Evolutionary conservation across 257 asterid genomes (phyloP).

Genomic region (Scutellaria minor): DNA sequence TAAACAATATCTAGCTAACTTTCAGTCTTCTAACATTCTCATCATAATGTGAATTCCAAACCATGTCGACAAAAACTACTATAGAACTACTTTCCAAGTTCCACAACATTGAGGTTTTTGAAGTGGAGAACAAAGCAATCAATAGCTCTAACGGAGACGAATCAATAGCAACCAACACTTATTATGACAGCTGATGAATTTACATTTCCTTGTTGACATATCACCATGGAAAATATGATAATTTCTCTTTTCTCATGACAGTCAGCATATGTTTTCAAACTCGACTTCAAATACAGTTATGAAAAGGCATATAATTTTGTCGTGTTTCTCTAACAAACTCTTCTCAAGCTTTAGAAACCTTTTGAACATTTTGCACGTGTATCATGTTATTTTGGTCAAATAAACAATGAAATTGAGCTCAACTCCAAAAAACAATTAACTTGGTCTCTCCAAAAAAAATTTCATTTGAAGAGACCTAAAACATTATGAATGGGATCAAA

Average conservation of each 20-base stretch:
- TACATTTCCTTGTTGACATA: neutral
- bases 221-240: neutral
- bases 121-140: neutral
- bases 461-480: neutral
- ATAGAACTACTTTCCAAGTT: neutral
- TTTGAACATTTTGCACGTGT: neutral
- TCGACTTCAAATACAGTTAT: neutral
- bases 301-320: neutral
- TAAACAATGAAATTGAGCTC: neutral
- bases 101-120: neutral
- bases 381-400: neutral
- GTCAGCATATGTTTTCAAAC: neutral
- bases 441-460: neutral
- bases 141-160: neutral
- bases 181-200: neutral
- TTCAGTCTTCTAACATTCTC: neutral
- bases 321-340: neutral
- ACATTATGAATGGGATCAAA: neutral
- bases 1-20: neutral
- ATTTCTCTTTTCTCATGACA: neutral
- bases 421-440: no score
- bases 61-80: neutral
- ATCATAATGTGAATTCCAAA: constrained; percentile 9
- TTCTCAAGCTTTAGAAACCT: neutral
- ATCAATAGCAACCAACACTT: constrained; percentile 13